These are phyloP conservation scores for Ascochyta rabiei DNA, from an alignment of 2,329 filamentous ascomycete species.

Conservation along the genomic window DNA sequence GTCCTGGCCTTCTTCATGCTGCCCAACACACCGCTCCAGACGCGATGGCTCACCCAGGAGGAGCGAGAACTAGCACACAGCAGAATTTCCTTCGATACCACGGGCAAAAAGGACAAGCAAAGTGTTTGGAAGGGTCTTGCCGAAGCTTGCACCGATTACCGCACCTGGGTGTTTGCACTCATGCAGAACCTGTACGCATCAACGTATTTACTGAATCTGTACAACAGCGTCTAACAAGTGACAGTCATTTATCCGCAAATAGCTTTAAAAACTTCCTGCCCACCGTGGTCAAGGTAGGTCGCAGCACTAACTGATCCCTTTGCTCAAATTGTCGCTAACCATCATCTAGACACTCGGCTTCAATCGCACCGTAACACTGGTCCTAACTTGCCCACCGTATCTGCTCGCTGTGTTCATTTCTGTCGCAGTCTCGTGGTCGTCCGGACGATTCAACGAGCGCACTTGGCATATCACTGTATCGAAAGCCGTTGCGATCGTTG, in stretches of 20 bases:
- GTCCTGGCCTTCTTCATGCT: conserved; percentile 25
- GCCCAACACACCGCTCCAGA: conserved; percentile 33
- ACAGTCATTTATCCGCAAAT: not conserved
- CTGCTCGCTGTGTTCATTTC: conserved; percentile 36
- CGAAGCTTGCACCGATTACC: conserved; percentile 25
- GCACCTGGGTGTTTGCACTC: conserved; percentile 24
- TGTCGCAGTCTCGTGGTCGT: conserved; percentile 32
- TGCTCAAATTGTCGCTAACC: not conserved
- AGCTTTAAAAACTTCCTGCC: conserved; percentile 17
- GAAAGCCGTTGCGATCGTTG: conserved; percentile 34
- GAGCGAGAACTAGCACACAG: conserved; percentile 46
- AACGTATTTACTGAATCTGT: not conserved
- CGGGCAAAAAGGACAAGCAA: conserved; percentile 34
- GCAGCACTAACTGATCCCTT: too few species aligned
- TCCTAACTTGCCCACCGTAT: conserved; percentile 39
- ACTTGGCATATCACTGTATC: conserved; percentile 40
- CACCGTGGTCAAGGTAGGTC: conserved; percentile 10
- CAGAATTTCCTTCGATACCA: conserved; percentile 52
- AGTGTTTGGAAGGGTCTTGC: conserved; percentile 20
- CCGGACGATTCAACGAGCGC: conserved; percentile 37
- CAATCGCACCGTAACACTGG: conserved; percentile 37
- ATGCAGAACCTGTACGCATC: conserved; percentile 22
- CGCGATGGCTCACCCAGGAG: conserved; percentile 50
- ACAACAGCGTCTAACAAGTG: not conserved
- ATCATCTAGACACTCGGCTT: conserved; percentile 29